Conservation (phyloP, 78 protist species). For the Bodo saltans region DNA sequence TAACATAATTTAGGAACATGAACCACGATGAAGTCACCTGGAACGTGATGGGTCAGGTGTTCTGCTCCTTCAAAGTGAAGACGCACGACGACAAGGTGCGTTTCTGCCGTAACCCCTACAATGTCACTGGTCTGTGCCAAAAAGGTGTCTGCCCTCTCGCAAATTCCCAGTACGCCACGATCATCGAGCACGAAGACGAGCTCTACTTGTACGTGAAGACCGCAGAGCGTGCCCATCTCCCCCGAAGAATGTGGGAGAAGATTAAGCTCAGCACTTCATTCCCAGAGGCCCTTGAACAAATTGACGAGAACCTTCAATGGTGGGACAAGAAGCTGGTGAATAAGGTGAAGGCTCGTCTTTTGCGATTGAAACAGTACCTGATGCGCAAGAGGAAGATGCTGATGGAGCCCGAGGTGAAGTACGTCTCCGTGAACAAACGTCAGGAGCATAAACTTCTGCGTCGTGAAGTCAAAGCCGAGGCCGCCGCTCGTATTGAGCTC, state of each 20-base stretch:
- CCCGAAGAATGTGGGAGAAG: slow-evolving; percentile 86
- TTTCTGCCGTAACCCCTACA: slow-evolving; percentile 87
- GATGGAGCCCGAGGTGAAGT: slow-evolving; percentile 56
- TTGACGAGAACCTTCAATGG: slow-evolving; percentile 71
- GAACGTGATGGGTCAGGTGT: slow-evolving; percentile 21
- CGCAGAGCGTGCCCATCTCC: slow-evolving; percentile 94
- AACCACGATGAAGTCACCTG: slow-evolving; percentile 26
- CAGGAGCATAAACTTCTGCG: slow-evolving; percentile 69
- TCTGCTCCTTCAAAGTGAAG: slow-evolving; percentile 18
- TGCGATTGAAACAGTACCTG: slow-evolving; percentile 83
- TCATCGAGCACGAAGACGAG: slow-evolving; percentile 71
- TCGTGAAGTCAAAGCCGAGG: slow-evolving; percentile 74
- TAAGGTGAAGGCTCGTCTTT: slow-evolving; percentile 80
- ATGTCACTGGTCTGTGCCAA: slow-evolving; percentile 87
- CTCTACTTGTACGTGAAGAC: slow-evolving; percentile 90
- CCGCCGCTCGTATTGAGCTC: slow-evolving; percentile 77
- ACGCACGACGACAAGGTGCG: slow-evolving; percentile 10
- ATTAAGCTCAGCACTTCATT: slow-evolving; percentile 73
- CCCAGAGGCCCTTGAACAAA: slow-evolving; percentile 49
- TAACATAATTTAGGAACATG: no score
- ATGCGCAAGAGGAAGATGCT: slow-evolving; percentile 59
- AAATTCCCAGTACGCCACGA: slow-evolving; percentile 85
- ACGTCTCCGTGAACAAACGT: slow-evolving; percentile 74
- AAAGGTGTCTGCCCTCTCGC: slow-evolving; percentile 93
- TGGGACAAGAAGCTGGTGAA: slow-evolving; percentile 78